phyloP scores from a whole-genome alignment of 331 rosid genomes.

The Malus hybrid region DNA sequence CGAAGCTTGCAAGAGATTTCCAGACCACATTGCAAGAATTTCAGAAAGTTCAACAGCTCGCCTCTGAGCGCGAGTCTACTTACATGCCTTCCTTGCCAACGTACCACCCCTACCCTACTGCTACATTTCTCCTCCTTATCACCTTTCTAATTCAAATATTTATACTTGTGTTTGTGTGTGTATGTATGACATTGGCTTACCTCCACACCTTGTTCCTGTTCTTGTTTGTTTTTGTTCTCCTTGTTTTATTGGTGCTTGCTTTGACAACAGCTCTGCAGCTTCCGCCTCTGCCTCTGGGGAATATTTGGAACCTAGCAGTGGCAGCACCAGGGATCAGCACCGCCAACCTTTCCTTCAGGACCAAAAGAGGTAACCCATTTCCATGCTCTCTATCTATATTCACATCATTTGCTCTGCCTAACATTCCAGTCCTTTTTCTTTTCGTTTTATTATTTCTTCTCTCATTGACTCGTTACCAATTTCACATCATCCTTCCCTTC shows the following conservation, averaged over 20 bases:
- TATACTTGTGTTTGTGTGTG: not conserved
- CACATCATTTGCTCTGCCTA: not conserved
- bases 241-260: not conserved
- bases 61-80: conserved; percentile 64
- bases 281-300: conserved; percentile 38
- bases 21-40: conserved; percentile 64
- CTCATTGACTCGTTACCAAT: not conserved
- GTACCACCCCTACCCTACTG: not conserved
- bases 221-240: not conserved
- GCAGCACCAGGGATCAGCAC: conserved; percentile 27
- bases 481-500: not conserved
- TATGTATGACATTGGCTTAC: not conserved
- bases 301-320: conserved; percentile 11
- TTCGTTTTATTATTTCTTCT: not conserved
- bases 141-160: not conserved
- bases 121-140: not conserved
- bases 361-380: conserved; percentile 36
- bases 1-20: conserved; percentile 75
- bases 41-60: conserved; percentile 68
- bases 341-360: conserved; percentile 50
- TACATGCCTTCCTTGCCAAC: conserved; percentile 42
- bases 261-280: not conserved
- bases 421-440: not conserved
- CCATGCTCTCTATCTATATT: not conserved
- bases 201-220: not conserved